Conservation (phyloP, 139 green algal genomes). For the Volvox africanus region DNA sequence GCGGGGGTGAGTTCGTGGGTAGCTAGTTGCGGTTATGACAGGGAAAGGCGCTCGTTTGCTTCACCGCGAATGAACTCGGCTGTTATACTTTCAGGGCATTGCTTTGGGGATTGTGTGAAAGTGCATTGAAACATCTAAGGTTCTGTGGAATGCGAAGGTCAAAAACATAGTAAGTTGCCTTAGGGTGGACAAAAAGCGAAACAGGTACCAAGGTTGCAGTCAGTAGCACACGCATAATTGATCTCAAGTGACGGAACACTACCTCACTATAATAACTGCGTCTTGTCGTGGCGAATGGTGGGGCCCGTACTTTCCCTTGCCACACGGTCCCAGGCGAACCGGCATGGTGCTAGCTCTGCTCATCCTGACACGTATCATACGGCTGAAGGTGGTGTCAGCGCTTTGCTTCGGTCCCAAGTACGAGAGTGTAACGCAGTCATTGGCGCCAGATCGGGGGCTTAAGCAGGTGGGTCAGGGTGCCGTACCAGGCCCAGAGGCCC, state of each 20-base stretch:
- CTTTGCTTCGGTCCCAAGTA: constrained; percentile 5
- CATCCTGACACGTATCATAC: not conserved
- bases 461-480: not conserved
- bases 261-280: no score
- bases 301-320: not conserved
- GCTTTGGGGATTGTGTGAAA: not conserved
- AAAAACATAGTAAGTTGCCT: not conserved
- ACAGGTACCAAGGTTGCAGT: no score
- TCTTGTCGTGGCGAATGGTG: not conserved
- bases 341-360: not conserved
- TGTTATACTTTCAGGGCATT: not conserved
- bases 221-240: no score
- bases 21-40: not conserved
- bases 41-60: not conserved
- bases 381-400: not conserved
- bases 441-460: constrained; percentile 1
- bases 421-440: not conserved
- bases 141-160: not conserved
- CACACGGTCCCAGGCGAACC: not conserved
- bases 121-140: not conserved
- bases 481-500: no score
- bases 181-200: no score
- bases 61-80: not conserved
- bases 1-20: constrained; percentile 16
- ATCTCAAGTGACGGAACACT: not conserved